A percentile compares a stretch with the other conserved stretches of the same genome.
These are phyloP conservation scores for Phytophthora sansomeana DNA, from an alignment of 352 stramenopile species.

Conservation along the genomic window DNA sequence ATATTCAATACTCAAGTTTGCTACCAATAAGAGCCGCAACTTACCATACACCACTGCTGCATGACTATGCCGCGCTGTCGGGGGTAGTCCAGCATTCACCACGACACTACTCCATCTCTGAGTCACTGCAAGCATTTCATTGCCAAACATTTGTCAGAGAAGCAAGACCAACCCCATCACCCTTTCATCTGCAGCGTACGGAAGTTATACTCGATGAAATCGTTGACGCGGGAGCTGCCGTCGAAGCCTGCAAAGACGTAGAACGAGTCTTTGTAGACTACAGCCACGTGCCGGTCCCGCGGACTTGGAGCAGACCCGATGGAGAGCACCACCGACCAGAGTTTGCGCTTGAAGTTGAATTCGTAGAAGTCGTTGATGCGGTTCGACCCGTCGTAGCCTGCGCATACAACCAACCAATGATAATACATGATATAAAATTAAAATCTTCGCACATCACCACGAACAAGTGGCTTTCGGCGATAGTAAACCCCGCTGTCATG, in stretches of 20 bases:
- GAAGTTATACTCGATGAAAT: slow-evolving; percentile 97
- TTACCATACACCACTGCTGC: slow-evolving; percentile 91
- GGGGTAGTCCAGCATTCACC: slow-evolving; percentile 83
- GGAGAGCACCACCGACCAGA: slow-evolving; percentile 77
- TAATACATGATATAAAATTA: background rate
- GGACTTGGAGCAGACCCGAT: slow-evolving; percentile 83
- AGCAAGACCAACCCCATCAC: slow-evolving; percentile 3
- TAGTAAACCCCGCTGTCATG: background rate
- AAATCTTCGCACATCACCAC: too few species aligned
- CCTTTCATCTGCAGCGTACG: slow-evolving; percentile 48
- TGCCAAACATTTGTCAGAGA: slow-evolving; percentile 12
- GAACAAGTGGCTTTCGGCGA: background rate
- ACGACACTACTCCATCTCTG: slow-evolving; percentile 82
- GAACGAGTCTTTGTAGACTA: slow-evolving; percentile 94
- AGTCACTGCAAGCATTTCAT: slow-evolving; percentile 51
- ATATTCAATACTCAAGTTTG: background rate
- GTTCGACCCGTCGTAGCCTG: slow-evolving; percentile 93
- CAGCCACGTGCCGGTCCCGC: slow-evolving; percentile 94
- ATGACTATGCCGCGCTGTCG: slow-evolving; percentile 96
- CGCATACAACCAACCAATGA: background rate
- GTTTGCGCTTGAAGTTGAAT: slow-evolving; percentile 91
- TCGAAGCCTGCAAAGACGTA: slow-evolving; percentile 97
- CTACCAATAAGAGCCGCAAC: background rate
- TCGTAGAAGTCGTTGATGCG: slow-evolving; percentile 95
- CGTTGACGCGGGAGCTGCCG: slow-evolving; percentile 93